Evolutionary conservation across 177 flowering plant species (phyloP), one percentile per base, ranked within the genome.

Genomic region (Vitis hybrid): DNA sequence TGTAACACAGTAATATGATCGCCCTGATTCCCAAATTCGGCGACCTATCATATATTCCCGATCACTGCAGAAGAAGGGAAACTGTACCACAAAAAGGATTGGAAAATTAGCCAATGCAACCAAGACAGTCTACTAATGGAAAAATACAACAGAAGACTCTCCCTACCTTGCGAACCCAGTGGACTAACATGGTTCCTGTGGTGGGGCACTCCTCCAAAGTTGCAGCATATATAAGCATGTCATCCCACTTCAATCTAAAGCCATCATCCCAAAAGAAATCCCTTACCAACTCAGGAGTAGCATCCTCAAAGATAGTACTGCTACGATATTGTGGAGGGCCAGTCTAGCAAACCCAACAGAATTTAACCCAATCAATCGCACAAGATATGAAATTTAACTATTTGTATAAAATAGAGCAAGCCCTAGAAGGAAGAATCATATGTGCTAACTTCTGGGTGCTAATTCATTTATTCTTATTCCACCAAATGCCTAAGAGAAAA

Each of bases 211-310:
- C 91, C 76, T 93, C 96, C 78, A 91, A 74, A 30, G 83, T 86
- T 15, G 66, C 6, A 59, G 91, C 77, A 75, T 84, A 62, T 48
- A 88, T 46, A 48, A 91, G 89, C 99, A 95, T 95, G 76, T 89
- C 87, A 81, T 95, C 99, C 98, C 98, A 95, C 69, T 86, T 81
- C 11, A 74, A 15, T 68, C 99, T 80, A 72, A 85, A 93, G 12
- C 83, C 90, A 79, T 95, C 98, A 70, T 95, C 99, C 99, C 98
- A 95, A 70, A 93, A 95, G 84, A 95, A 93, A 75, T 93, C 99
- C 79, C 98, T 88, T 66, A 91, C 81, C 75, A 83, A 21, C 82
- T 94, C 99, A 17, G 98, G 94, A 19, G 88, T 85, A 3, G 91
- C 96, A 86, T 94, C 88, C 79, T 93, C 98, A 80, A 77, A 93